These are phyloP conservation scores for Tuber magnatum DNA, from an alignment of 495 filamentous ascomycete species.

Conservation along the genomic window DNA sequence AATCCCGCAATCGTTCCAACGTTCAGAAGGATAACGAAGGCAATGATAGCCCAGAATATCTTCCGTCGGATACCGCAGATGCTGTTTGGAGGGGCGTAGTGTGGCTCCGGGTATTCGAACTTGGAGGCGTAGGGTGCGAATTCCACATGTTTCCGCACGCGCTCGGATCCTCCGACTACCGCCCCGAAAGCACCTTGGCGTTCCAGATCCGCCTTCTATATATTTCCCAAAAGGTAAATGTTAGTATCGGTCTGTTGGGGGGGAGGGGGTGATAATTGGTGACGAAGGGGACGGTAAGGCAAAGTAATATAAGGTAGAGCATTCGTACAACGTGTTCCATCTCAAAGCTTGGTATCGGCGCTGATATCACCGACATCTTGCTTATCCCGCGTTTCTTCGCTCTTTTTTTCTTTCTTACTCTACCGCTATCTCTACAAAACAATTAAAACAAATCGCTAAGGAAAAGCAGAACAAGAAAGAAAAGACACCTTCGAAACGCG, in stretches of 20 bases:
- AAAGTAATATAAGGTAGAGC: not conserved
- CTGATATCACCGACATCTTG: not conserved
- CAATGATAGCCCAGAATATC: not conserved
- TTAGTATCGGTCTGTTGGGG: not conserved
- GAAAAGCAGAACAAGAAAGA: not conserved
- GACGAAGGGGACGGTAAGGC: not conserved
- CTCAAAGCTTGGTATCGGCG: not conserved
- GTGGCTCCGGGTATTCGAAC: not conserved
- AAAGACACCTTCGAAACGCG: not conserved
- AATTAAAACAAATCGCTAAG: not conserved
- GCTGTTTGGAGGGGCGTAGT: not conserved
- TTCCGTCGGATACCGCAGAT: slow-evolving; percentile 1
- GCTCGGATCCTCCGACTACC: not conserved
- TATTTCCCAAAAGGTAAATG: not conserved
- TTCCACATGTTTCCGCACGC: not conserved
- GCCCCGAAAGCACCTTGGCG: not conserved
- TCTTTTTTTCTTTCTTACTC: too few species aligned
- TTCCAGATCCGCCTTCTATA: not conserved
- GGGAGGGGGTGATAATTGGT: not conserved
- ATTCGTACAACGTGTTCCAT: not conserved
- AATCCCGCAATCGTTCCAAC: not conserved
- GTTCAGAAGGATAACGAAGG: not conserved
- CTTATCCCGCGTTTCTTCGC: too few species aligned
- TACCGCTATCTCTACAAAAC: not conserved
- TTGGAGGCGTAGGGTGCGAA: not conserved